Evolutionary conservation across 306 rosid genomes (phyloP).

Genomic region (Spatholobus suberectus): DNA sequence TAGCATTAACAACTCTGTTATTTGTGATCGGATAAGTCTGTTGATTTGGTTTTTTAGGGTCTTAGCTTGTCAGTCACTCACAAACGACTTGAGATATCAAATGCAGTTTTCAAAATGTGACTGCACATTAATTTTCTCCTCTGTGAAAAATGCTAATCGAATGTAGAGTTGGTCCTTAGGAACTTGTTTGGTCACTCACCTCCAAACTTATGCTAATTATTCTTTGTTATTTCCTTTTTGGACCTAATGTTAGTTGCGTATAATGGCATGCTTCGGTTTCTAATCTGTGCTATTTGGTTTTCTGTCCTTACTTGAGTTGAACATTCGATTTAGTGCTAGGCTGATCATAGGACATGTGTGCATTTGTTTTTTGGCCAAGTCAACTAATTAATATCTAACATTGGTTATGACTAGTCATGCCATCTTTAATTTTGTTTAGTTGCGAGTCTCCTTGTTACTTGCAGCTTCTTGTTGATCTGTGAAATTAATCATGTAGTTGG

Average conservation of each 20-base stretch:
- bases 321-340: not conserved
- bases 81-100: too few relatives aligned
- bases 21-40: too few relatives aligned
- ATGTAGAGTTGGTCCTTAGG: too few relatives aligned
- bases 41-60: too few relatives aligned
- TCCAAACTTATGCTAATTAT: not conserved
- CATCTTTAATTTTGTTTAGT: not conserved
- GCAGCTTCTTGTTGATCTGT: too few relatives aligned
- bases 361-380: not conserved
- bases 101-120: too few relatives aligned
- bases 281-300: not conserved
- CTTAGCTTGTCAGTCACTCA: too few relatives aligned
- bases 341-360: not conserved
- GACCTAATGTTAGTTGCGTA: not conserved
- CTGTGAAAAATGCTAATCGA: too few relatives aligned
- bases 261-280: not conserved
- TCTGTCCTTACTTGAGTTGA: constrained; percentile 7
- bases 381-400: constrained; percentile 1
- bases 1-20: too few relatives aligned
- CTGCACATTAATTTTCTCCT: too few relatives aligned
- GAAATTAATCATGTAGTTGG: too few relatives aligned
- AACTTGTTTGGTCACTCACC: too few relatives aligned
- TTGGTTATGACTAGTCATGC: not conserved
- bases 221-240: not conserved
- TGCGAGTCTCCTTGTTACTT: not conserved